A percentile compares a stretch with the other conserved stretches of the same genome.
Evolutionary conservation across 352 stramenopile species (phyloP).

Genomic region (Globisporangium rhizosaccharum): DNA sequence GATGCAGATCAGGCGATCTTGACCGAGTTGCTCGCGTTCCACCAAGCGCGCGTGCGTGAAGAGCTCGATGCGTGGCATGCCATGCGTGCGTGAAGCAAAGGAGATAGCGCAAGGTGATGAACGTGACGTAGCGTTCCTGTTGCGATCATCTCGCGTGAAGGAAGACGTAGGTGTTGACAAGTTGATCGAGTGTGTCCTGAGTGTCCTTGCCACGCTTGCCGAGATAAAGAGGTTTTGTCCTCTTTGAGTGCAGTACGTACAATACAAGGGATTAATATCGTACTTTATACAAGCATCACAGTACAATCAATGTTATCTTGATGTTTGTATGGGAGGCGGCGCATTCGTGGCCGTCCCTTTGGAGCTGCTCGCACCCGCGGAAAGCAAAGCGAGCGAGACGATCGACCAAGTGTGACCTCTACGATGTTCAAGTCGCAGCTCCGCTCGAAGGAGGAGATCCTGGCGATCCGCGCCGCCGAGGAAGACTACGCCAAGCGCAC

Average conservation of each 20-base stretch:
- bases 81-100: neutral
- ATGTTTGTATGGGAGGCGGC: constrained; percentile 11
- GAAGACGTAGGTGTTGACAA: no score
- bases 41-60: constrained; percentile 12
- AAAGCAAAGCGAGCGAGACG: constrained; percentile 1
- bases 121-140: no score
- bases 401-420: neutral
- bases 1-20: constrained; percentile 9
- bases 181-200: no score
- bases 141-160: no score
- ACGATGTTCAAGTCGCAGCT: constrained; percentile 66
- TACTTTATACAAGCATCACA: no score
- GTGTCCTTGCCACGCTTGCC: no score
- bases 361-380: constrained; percentile 10
- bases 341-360: constrained; percentile 14
- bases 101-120: no score
- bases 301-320: neutral
- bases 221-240: no score
- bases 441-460: constrained; percentile 79
- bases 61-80: constrained; percentile 15
- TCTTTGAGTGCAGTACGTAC: no score
- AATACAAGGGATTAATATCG: no score
- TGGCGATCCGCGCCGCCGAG: constrained; percentile 72
- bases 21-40: constrained; percentile 16
- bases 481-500: constrained; percentile 68